Evolutionary conservation across 108 stramenopile species (phyloP).

Genomic region (Pseudonitzschia pungens): DNA sequence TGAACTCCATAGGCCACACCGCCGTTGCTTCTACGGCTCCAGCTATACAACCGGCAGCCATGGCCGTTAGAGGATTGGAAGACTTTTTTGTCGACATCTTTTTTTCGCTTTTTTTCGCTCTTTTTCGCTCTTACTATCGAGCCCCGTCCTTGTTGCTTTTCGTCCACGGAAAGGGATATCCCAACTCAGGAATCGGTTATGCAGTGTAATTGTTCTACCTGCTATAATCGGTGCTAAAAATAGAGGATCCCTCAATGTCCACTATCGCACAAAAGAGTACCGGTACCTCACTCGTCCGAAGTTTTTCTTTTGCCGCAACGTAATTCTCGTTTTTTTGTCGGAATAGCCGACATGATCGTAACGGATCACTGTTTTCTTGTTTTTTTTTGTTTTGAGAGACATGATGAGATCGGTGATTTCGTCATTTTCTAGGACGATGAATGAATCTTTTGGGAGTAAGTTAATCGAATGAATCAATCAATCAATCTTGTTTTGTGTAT

Average conservation of each 20-base stretch:
- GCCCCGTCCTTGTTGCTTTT: no score
- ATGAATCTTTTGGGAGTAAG: neutral
- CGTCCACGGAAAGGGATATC: no score
- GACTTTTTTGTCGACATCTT: slow-evolving; percentile 40
- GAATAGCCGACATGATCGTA: neutral
- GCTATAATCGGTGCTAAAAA: no score
- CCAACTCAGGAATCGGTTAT: no score
- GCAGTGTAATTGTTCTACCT: no score
- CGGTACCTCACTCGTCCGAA: neutral
- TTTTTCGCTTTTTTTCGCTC: neutral
- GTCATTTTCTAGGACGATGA: neutral
- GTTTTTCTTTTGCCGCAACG: neutral
- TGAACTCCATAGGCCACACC: slow-evolving; percentile 98
- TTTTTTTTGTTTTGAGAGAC: neutral
- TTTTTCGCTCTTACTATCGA: no score
- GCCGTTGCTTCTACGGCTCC: slow-evolving; percentile 81
- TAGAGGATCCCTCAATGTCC: no score
- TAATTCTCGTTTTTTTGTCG: neutral
- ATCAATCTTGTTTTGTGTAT: neutral
- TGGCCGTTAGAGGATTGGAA: slow-evolving; percentile 75
- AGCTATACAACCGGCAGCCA: slow-evolving; percentile 82
- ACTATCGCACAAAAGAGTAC: no score
- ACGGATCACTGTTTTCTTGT: neutral
- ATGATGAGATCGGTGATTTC: no score
- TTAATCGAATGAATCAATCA: neutral